These are phyloP conservation scores for Hygrophorus russula DNA, from an alignment of 768 basidiomycete species.

Conservation along the genomic window DNA sequence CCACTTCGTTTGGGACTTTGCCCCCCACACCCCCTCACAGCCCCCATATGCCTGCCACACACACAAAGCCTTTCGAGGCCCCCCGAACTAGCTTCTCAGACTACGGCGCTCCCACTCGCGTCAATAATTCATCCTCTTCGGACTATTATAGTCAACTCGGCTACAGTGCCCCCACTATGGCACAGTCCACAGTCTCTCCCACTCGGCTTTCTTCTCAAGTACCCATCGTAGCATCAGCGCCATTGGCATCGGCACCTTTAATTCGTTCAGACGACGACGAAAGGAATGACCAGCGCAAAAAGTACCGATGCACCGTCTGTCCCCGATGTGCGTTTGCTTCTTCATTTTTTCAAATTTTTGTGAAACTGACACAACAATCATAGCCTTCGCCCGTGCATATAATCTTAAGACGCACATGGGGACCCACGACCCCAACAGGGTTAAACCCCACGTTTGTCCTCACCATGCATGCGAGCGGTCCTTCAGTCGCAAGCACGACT, in stretches of 20 bases:
- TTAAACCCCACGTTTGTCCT: constrained; percentile 84
- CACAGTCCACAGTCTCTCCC: constrained; percentile 44
- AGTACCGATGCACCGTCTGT: constrained; percentile 67
- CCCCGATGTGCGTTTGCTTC: constrained; percentile 44
- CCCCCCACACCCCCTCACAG: constrained; percentile 49
- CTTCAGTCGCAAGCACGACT: constrained; percentile 90
- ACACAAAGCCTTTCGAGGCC: constrained; percentile 20
- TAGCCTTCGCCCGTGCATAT: constrained; percentile 90
- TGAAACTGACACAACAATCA: constrained; percentile 1
- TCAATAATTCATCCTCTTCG: constrained; percentile 23
- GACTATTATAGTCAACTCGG: constrained; percentile 41
- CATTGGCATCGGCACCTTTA: too few relatives aligned
- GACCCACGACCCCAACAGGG: constrained; percentile 86
- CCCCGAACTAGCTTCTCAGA: constrained; percentile 56
- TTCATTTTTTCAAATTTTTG: constrained; percentile 1
- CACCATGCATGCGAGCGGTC: constrained; percentile 80
- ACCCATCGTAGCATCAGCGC: constrained; percentile 31
- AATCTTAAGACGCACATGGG: constrained; percentile 94
- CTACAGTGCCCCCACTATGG: constrained; percentile 29
- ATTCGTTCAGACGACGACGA: constrained; percentile 31
- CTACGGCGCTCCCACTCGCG: constrained; percentile 45
- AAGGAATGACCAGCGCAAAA: constrained; percentile 61
- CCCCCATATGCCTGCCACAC: constrained; percentile 24
- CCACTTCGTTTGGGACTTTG: constrained; percentile 45
- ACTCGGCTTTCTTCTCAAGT: constrained; percentile 42